Evolutionary conservation across 163 green algal species (phyloP).

Genomic region (Coccomyxa subellipsoidea): DNA sequence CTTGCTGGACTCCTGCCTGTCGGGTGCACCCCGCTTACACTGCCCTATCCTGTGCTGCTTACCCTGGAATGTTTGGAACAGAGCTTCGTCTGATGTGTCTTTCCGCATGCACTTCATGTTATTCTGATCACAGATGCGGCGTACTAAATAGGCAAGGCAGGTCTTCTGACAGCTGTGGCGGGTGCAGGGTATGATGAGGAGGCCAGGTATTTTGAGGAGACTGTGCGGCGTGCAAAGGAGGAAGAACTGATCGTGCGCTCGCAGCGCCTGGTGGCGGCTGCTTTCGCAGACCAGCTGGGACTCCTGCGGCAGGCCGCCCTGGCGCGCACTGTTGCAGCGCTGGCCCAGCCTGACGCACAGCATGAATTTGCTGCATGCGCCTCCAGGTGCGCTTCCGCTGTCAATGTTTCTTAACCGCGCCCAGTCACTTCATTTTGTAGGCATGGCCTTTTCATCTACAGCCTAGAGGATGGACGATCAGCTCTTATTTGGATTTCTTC

Average conservation of each 20-base stretch:
- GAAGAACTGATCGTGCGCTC: constrained; percentile 56
- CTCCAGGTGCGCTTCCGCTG: background rate
- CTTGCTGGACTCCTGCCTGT: constrained; percentile 72
- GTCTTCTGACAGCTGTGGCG: too few relatives aligned
- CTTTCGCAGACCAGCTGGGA: constrained; percentile 53
- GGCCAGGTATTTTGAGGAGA: constrained; percentile 87
- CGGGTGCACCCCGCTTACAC: constrained; percentile 46
- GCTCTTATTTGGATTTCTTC: too few relatives aligned
- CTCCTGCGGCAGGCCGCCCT: constrained; percentile 39
- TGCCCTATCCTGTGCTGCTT: too few relatives aligned
- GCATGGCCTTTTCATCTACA: too few relatives aligned
- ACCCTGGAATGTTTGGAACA: too few relatives aligned
- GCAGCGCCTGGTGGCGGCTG: constrained; percentile 28
- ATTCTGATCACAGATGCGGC: background rate
- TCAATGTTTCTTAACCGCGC: too few relatives aligned
- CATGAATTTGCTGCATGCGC: background rate
- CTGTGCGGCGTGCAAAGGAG: constrained; percentile 67
- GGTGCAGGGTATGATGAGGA: constrained; percentile 87
- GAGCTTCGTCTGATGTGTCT: too few relatives aligned
- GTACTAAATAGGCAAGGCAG: too few relatives aligned
- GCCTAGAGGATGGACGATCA: too few relatives aligned
- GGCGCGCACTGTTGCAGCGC: background rate
- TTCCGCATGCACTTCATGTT: background rate
- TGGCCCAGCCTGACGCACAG: background rate
- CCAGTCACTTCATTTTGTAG: too few relatives aligned